Percentiles rank a stretch among this genome's conserved stretches.
phyloP scores from a whole-genome alignment of 2,329 filamentous ascomycete species.

The Hymenoscyphus salicellus region DNA sequence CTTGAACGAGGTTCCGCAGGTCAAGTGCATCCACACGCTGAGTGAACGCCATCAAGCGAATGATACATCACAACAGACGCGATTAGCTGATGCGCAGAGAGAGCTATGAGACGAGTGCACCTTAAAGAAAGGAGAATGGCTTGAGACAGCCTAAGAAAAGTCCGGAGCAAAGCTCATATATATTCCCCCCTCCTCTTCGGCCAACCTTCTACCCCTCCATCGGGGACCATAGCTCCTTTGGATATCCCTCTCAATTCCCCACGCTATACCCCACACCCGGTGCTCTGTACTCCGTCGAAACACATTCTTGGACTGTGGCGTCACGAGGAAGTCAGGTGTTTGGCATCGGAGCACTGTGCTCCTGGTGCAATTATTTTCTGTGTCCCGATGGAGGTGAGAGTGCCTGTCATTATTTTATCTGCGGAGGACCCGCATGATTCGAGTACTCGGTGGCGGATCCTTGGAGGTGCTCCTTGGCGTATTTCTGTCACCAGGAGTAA shows the following conservation, averaged over 20 bases:
- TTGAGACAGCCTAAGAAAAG: neutral
- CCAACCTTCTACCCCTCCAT: slow-evolving; percentile 6
- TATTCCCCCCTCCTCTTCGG: neutral
- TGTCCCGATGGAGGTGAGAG: neutral
- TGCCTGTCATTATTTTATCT: neutral
- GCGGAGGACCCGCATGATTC: neutral
- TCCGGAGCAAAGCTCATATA: slow-evolving; percentile 6
- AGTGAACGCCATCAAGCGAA: too few relatives aligned
- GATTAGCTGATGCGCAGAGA: too few relatives aligned
- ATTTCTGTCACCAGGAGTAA: neutral
- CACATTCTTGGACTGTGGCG: neutral
- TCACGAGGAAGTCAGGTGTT: neutral
- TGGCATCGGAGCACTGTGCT: slow-evolving; percentile 15
- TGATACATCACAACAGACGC: too few relatives aligned
- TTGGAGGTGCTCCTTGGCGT: neutral
- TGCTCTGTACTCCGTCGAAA: slow-evolving; percentile 11
- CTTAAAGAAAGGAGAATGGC: neutral
- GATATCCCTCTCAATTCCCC: neutral
- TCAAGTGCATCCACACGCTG: slow-evolving; percentile 15
- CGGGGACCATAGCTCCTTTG: slow-evolving; percentile 5
- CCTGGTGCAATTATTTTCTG: slow-evolving; percentile 1
- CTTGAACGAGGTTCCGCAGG: slow-evolving; percentile 12
- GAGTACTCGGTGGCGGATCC: neutral
- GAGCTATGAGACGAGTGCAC: too few relatives aligned
- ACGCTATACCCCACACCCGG: neutral